Base-by-base conservation (phyloP, 768 basidiomycete genomes). In the Tricholoma bakamatsutake region DNA sequence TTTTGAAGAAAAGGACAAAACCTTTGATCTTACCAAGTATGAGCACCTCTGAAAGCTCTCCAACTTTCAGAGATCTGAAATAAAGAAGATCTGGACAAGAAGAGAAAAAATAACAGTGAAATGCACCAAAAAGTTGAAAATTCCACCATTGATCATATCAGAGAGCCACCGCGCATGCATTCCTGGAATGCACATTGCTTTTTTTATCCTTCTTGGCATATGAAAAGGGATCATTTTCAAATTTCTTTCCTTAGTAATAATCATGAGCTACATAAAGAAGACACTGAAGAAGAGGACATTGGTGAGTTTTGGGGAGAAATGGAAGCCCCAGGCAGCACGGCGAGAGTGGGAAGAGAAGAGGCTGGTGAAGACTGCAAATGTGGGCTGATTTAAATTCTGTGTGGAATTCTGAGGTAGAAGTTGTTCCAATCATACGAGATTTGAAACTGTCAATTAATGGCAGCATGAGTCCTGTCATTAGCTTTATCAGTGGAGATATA, bases 1-100 rank as follows among this genome's bases (percentile, higher is more conserved):
- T 39, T 57, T 66, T 30, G 21, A 54, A 34, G 21, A 21, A 10
- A 54, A 52, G 31, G 64, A 68, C 48, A 39, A 46, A 37, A 43
- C 21, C 0, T 31, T 50, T 1, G n/a, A 35, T 1, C 27, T 60
- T 30, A n/a, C 34, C 11, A 46, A 58, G 12, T 59, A 64, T 37
- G 42, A 49, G n/a, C 45, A 57, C 37, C 18, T 62, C 3, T 64
- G 61, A 60, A 33, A 54, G 34, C 31, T 66, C 11, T 57, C 62
- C 27, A 58, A 61, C 9, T 55, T 58, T 17, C 59, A 68, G 40
- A 48, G 27, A 10, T 31, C n/a, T 4, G 59, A 56, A 33, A 61
- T 68, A 62, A 57, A 54, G 28, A 57, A 58, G 53, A 59, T 64
- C 5, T 68, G 66, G 66, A 40, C 17, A n/a, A 54, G 63, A 40